phyloP scores from a whole-genome alignment of 1,284 basidiomycete genomes.

The Cryptococcus sp. region DNA sequence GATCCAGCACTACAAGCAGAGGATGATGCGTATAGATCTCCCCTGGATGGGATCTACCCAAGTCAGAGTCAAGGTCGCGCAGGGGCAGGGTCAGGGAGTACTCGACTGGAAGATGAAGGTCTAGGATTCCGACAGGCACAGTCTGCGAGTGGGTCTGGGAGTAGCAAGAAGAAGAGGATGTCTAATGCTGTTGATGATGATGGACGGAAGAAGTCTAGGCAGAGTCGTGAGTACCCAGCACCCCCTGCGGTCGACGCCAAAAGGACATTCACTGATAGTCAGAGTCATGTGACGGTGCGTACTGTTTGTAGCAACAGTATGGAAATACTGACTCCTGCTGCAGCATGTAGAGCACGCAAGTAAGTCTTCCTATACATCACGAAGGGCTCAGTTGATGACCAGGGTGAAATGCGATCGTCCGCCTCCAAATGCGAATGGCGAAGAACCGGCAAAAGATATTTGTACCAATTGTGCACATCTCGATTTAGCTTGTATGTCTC shows the following conservation, averaged over 20 bases:
- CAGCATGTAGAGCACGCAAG: slow-evolving; percentile 44
- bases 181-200: slow-evolving; percentile 6
- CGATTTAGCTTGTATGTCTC: slow-evolving; percentile 61
- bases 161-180: slow-evolving; percentile 4
- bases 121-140: not conserved
- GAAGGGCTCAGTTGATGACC: not conserved
- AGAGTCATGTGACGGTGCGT: slow-evolving; percentile 45
- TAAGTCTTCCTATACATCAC: slow-evolving; percentile 16
- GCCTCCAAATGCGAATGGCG: slow-evolving; percentile 23
- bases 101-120: no score
- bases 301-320: not conserved
- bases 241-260: no score
- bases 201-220: slow-evolving; percentile 39
- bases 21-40: not conserved
- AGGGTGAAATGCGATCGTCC: slow-evolving; percentile 45
- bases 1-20: not conserved
- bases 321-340: not conserved
- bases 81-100: no score
- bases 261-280: no score
- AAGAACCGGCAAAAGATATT: slow-evolving; percentile 20
- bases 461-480: slow-evolving; percentile 67
- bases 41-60: not conserved
- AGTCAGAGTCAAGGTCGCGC: no score
- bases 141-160: not conserved
- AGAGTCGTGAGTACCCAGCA: slow-evolving; percentile 35